phyloP scores from a whole-genome alignment of 768 basidiomycete genomes.

The Sporobolomyces phaffii region DNA sequence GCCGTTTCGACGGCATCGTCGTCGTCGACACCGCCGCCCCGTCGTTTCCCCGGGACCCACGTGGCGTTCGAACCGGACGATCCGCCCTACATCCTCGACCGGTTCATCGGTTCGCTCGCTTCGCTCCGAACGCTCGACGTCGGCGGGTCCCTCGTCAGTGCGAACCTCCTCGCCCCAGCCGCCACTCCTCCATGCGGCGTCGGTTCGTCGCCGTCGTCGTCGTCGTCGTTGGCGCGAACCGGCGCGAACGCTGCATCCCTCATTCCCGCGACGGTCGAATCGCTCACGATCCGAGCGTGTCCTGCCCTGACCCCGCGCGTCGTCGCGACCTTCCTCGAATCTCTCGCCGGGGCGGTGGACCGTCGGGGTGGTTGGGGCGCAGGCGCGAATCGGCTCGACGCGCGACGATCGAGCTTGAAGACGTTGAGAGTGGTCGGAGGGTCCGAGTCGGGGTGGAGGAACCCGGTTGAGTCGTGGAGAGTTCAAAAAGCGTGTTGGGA shows the following conservation, averaged over 20 bases:
- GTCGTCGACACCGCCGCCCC: neutral
- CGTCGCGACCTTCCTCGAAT: neutral
- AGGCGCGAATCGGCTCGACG: no score
- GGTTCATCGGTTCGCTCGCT: neutral
- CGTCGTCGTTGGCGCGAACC: no score
- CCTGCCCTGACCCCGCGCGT: neutral
- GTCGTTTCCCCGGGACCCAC: neutral
- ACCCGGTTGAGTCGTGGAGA: neutral
- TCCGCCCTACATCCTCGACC: slow-evolving; percentile 15
- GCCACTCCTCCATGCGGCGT: no score
- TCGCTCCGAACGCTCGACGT: slow-evolving; percentile 4
- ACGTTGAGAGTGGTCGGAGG: neutral
- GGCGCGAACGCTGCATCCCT: neutral
- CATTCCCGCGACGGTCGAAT: neutral
- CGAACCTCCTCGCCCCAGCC: slow-evolving; percentile 13
- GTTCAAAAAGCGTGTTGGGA: slow-evolving; percentile 22
- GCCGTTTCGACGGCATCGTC: neutral
- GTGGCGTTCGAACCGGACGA: neutral
- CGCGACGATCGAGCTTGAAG: neutral
- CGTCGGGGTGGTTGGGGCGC: no score
- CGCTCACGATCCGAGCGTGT: slow-evolving; percentile 5
- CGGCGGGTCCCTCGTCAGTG: slow-evolving; percentile 18
- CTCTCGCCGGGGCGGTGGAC: neutral
- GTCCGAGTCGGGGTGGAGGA: slow-evolving; percentile 18
- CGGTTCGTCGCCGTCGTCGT: no score